Conservation (phyloP, 306 rosid species). For the cucumber (Cucumis sativus) region DNA sequence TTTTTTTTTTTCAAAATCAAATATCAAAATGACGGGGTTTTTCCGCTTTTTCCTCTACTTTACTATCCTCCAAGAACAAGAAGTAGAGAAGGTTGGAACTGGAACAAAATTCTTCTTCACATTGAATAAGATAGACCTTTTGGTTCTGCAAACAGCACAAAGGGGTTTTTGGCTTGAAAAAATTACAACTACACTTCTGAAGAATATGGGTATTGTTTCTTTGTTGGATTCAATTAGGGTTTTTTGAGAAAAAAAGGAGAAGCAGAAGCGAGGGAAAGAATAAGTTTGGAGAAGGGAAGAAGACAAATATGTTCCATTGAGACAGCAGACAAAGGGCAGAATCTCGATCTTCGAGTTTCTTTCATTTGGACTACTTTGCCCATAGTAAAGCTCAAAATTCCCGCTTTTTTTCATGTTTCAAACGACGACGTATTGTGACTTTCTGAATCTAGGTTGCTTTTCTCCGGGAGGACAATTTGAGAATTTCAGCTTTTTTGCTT, state of each 20-base stretch:
- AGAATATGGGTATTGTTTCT: not conserved
- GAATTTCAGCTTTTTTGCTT: conserved; percentile 11
- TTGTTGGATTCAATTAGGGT: not conserved
- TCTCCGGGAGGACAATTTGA: conserved; percentile 15
- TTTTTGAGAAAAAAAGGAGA: not conserved
- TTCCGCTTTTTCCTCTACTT: not conserved
- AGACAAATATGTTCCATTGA: conserved; percentile 21
- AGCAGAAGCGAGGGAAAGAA: not conserved
- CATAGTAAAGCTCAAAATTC: conserved; percentile 2
- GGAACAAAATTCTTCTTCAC: not conserved
- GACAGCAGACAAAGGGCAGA: conserved; percentile 19
- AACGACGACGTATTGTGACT: not conserved
- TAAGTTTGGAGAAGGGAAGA: conserved; percentile 2
- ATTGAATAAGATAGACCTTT: not conserved
- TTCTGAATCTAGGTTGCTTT: not conserved
- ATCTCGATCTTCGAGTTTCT: conserved; percentile 23
- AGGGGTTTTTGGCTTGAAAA: not conserved
- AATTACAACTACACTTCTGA: not conserved
- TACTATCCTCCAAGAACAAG: not conserved
- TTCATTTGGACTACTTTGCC: conserved; percentile 16
- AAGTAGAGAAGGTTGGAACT: not conserved
- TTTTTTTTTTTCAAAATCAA: not conserved
- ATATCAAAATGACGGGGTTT: not conserved
- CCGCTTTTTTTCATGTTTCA: not conserved
- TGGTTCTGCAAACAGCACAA: not conserved